phyloP scores from a whole-genome alignment of 139 green algal genomes.

The Coelastrella sp. region DNA sequence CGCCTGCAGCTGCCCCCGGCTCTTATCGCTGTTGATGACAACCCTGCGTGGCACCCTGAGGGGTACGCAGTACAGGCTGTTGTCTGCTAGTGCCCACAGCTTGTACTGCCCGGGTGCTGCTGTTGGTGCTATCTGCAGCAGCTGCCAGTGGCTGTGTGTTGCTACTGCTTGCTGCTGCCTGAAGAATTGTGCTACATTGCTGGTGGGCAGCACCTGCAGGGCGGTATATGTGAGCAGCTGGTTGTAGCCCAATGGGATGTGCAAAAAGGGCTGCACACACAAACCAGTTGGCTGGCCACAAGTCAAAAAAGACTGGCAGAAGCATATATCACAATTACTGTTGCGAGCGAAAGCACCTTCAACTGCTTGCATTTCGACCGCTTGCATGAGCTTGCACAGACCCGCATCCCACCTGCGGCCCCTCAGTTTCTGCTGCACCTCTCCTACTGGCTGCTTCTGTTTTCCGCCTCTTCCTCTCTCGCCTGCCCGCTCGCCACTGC shows the following conservation, averaged over 20 bases:
- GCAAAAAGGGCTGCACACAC: too few species aligned
- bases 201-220: constrained; percentile 42
- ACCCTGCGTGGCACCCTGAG: constrained; percentile 70
- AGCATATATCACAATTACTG: too few species aligned
- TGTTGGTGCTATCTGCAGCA: constrained; percentile 83
- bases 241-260: too few species aligned
- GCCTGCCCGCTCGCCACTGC: constrained; percentile 71
- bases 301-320: too few species aligned
- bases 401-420: constrained; percentile 3
- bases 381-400: background rate
- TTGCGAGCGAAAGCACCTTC: too few species aligned
- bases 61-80: constrained; percentile 58
- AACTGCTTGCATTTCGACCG: background rate
- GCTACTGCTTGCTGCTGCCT: constrained; percentile 62
- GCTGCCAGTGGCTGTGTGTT: constrained; percentile 80
- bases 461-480: constrained; percentile 62
- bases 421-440: constrained; percentile 39
- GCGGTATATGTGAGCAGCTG: too few species aligned
- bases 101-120: constrained; percentile 59
- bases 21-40: constrained; percentile 26
- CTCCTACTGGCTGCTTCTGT: constrained; percentile 43
- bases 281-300: too few species aligned
- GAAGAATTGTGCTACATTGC: constrained; percentile 70
- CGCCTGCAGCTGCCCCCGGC: constrained; percentile 21
- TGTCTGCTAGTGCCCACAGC: constrained; percentile 64